Percentiles rank a stretch among this genome's conserved stretches.
Conservation (phyloP, 2,329 filamentous ascomycete species). For the Penicillium corylophilum region DNA sequence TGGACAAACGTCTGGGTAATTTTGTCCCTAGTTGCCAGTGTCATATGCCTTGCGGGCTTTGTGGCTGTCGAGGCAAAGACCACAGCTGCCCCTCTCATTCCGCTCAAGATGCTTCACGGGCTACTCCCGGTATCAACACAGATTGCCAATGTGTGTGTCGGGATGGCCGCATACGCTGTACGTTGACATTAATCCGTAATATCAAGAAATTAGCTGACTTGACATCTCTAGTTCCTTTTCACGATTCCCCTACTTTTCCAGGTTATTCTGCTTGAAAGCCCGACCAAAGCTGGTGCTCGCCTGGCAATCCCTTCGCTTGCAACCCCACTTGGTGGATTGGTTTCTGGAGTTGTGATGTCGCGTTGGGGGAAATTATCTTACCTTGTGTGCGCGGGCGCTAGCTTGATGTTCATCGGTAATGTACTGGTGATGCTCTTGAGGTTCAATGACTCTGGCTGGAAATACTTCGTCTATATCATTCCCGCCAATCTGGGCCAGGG, state of each 20-base stretch:
- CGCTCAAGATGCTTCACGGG: conserved; percentile 55
- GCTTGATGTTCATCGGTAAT: conserved; percentile 48
- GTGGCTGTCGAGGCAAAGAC: conserved; percentile 43
- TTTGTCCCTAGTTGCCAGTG: conserved; percentile 37
- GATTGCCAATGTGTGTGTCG: conserved; percentile 60
- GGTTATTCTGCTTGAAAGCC: conserved; percentile 42
- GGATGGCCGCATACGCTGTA: conserved; percentile 63
- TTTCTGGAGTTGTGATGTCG: conserved; percentile 50
- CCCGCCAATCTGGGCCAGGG: conserved; percentile 50
- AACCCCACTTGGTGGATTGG: conserved; percentile 45
- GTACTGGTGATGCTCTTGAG: conserved; percentile 40
- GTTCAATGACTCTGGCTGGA: conserved; percentile 46
- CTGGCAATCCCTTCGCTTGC: conserved; percentile 48
- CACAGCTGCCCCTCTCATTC: conserved; percentile 46
- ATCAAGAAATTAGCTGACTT: not conserved
- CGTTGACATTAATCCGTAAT: conserved; percentile 25
- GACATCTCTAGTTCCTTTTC: conserved; percentile 43
- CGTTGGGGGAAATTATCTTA: conserved; percentile 46
- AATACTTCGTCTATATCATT: conserved; percentile 47
- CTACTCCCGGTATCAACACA: conserved; percentile 56
- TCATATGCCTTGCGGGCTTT: conserved; percentile 40
- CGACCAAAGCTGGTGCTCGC: conserved; percentile 46
- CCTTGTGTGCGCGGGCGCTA: conserved; percentile 42
- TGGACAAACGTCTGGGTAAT: conserved; percentile 47
- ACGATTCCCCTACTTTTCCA: conserved; percentile 49